Evolutionary conservation across 2,329 filamentous ascomycete genomes (phyloP), one percentile per base, ranked within the genome.

Genomic region (Trichoderma cornu-damae): DNA sequence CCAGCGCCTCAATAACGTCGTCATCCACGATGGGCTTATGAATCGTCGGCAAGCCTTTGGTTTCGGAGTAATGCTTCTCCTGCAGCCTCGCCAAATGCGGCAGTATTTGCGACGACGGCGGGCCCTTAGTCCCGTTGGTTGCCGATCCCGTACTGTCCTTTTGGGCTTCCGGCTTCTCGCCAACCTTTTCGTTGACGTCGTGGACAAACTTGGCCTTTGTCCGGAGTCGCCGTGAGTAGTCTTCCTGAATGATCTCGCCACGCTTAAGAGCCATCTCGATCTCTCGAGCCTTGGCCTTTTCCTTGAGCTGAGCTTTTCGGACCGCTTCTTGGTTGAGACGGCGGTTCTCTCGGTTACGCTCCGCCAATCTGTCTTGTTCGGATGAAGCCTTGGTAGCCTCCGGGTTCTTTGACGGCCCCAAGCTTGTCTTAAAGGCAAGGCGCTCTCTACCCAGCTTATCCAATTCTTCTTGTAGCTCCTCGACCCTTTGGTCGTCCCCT

Each of bases 1-100:
- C 94, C 76, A 97, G 77, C 24, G 85, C 82, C 1, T 88, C 91
- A 71, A 97, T 93, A 57, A 96, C 88, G 68, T 97, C 94, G 68
- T 97, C 94, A 61, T 96, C 92, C 77, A 88, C 87, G 58, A 91
- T 82, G 28, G 87, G 86, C 73, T 89, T 86, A 67, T 93, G 89
- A 48, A 90, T 88, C 11, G 85, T 85, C 3, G 83, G 80, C 60
- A 86, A 72, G 11, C 81, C 81, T 65, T 81, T 84, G 72, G 81
- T 83, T 63, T 84, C 79, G 58, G 72, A 72, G 61, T 76, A 75
- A 65, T 77, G 77, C 71, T 79, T 77, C 61, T 77, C 73, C 67
- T 78, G 78, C 62, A 80, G 71, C 72, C 77, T 84, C 54, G 76
- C 77, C 52, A 83, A 68, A 59, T 84, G 78, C 37, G 80, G 75